Conservation (phyloP, 768 basidiomycete genomes). For the Hydnomerulius pinastri region DNA sequence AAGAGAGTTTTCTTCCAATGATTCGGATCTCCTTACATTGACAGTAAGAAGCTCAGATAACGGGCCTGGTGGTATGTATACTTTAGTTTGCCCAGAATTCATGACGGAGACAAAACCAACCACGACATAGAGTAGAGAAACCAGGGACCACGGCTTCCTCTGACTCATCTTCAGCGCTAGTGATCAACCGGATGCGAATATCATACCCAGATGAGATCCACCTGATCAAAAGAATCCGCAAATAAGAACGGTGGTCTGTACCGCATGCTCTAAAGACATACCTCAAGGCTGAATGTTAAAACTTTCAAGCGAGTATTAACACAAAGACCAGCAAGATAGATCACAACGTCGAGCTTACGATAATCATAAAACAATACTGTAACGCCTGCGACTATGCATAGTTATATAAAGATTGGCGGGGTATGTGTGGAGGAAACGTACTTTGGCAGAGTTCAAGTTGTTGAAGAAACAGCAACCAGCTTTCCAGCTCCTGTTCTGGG, state of each 20-base stretch:
- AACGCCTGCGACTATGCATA: slow-evolving; percentile 13
- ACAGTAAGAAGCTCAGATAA: slow-evolving; percentile 16
- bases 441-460: background rate
- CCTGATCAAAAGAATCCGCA: slow-evolving; percentile 4
- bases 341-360: slow-evolving; percentile 8
- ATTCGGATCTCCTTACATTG: slow-evolving; percentile 3
- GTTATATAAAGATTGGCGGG: too few relatives aligned
- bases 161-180: slow-evolving; percentile 2
- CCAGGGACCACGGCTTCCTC: slow-evolving; percentile 16
- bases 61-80: slow-evolving; percentile 2
- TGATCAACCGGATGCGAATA: background rate
- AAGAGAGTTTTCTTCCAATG: background rate
- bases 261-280: background rate
- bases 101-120: background rate
- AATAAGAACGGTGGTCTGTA: background rate
- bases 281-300: slow-evolving; percentile 13
- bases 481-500: too few relatives aligned
- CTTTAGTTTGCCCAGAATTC: background rate
- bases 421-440: too few relatives aligned
- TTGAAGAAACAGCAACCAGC: background rate
- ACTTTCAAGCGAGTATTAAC: slow-evolving; percentile 5
- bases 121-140: slow-evolving; percentile 19
- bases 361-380: slow-evolving; percentile 17
- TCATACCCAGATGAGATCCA: slow-evolving; percentile 21
- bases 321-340: background rate